Base-by-base conservation (phyloP, 257 asterid genomes). In the Lantana camara region DNA sequence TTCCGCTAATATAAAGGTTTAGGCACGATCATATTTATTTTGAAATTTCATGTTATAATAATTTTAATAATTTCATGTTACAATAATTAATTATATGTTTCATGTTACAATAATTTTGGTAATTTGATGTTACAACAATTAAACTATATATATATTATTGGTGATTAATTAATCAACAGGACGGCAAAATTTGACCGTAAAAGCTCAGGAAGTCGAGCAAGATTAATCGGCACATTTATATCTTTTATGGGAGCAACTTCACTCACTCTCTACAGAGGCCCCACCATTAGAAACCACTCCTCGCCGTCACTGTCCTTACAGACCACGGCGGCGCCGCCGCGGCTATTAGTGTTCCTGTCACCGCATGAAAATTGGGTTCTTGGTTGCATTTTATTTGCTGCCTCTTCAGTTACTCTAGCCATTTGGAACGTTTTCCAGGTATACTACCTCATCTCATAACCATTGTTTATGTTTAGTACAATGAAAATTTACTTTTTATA, bases 341-440 rank as follows among this genome's bases (percentile, higher is more conserved):
- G 60, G 3, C 83, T 80, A 3, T 56, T 85, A 6, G 86, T 83
- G 7, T 88, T 88, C 68, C 23, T 82, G 20, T 86, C 96, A 19
- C 69, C 83, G 7, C 85, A 78, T 40, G 83, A 83, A 67, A 76
- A 88, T 16, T 88, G 96, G 96, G 63, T 78, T 66, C 86, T 85
- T 46, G 95, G 96, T 57, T 85, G 90, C 81, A 12, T 71, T 50
- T 75, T 83, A 4, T 85, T 76, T 71, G 90, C 95, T 12, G 83
- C 90, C 45, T 83, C 95, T 44, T 83, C 95, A 0, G 22, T 88
- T 10, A 45, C 88, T 27, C 80, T 88, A 37, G 74, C 83, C 58
- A 46, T 79, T 2, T 88, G 96, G 95, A 88, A 85, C 48, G 49
- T 75, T 21, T 71, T 88, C 44, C 96, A 88, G 91, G 96, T 88